phyloP scores from a whole-genome alignment of 805 yeast genomes.

The Candida jianshihensis region DNA sequence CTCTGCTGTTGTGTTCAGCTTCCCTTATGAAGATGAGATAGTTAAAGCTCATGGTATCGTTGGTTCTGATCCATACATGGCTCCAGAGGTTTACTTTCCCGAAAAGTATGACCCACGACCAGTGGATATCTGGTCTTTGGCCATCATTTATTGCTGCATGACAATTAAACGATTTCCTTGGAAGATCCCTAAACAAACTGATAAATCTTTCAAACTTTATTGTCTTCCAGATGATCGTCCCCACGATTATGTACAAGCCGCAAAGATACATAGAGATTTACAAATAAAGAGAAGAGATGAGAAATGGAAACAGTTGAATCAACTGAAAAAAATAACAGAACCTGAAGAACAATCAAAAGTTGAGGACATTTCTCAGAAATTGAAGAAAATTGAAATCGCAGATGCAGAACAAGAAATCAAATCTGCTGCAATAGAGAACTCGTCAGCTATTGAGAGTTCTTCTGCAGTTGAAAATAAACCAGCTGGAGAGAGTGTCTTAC shows the following conservation, averaged over 20 bases:
- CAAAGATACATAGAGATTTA: slow-evolving; percentile 61
- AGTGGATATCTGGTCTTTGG: slow-evolving; percentile 81
- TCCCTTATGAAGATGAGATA: slow-evolving; percentile 58
- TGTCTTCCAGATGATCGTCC: slow-evolving; percentile 64
- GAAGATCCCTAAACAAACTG: slow-evolving; percentile 70
- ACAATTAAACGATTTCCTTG: slow-evolving; percentile 80
- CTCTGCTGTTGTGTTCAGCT: slow-evolving; percentile 73
- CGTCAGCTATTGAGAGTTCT: too few relatives aligned
- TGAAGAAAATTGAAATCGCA: slow-evolving; percentile 9
- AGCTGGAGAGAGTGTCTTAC: slow-evolving; percentile 1
- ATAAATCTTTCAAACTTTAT: slow-evolving; percentile 63
- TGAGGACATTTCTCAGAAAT: slow-evolving; percentile 11
- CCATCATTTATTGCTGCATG: slow-evolving; percentile 83
- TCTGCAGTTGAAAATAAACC: too few relatives aligned
- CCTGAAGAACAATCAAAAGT: too few relatives aligned
- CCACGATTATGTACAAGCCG: slow-evolving; percentile 69
- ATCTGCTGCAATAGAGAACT: background rate
- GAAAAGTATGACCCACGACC: slow-evolving; percentile 60
- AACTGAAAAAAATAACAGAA: too few relatives aligned
- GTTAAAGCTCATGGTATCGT: slow-evolving; percentile 69
- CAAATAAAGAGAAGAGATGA: slow-evolving; percentile 54
- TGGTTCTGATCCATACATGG: slow-evolving; percentile 82
- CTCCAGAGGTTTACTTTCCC: slow-evolving; percentile 64
- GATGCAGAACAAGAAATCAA: slow-evolving; percentile 4
- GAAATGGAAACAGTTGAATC: slow-evolving; percentile 19